A percentile compares a stretch with the other conserved stretches of the same genome.
These are phyloP conservation scores for Fistulinella cinereoalba DNA, from an alignment of 1,284 basidiomycete species.

Conservation along the genomic window DNA sequence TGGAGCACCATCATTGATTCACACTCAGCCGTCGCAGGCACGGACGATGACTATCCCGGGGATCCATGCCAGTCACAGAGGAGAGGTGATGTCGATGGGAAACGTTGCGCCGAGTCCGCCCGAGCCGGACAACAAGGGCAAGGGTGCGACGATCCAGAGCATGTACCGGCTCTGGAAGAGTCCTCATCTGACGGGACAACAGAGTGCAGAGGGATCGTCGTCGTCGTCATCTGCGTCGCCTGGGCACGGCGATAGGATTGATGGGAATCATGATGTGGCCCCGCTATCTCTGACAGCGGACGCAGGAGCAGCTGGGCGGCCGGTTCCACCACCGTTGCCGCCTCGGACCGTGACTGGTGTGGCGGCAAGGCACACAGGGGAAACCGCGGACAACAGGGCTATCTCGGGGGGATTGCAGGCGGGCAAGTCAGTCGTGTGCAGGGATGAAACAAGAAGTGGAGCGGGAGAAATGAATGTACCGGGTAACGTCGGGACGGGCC, in stretches of 20 bases:
- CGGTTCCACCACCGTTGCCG: conserved; percentile 52
- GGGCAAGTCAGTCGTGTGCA: conserved; percentile 53
- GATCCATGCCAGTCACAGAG: conserved; percentile 74
- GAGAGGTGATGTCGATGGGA: conserved; percentile 77
- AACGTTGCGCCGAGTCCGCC: conserved; percentile 54
- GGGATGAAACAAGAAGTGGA: conserved; percentile 38
- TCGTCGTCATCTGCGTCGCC: conserved; percentile 18
- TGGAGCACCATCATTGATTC: conserved; percentile 47
- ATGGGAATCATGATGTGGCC: conserved; percentile 33
- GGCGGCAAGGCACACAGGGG: conserved; percentile 30
- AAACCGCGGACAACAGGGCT: conserved; percentile 25
- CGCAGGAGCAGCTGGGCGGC: conserved; percentile 12
- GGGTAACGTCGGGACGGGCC: conserved; percentile 5
- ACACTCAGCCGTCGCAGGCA: conserved; percentile 65
- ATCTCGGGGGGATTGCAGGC: conserved; percentile 48
- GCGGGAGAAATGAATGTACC: conserved; percentile 17
- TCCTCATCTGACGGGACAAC: conserved; percentile 36
- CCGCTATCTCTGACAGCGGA: conserved; percentile 23
- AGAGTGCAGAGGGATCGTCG: conserved; percentile 22
- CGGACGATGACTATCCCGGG: conserved; percentile 78
- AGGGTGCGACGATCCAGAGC: conserved; percentile 53
- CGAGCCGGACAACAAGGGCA: conserved; percentile 43
- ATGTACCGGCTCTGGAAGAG: conserved; percentile 71
- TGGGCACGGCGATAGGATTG: conserved; percentile 19
- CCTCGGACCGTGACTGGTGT: conserved; percentile 46